phyloP scores from a whole-genome alignment of 169 alveolate genomes.

The Babesia gibsoni region DNA sequence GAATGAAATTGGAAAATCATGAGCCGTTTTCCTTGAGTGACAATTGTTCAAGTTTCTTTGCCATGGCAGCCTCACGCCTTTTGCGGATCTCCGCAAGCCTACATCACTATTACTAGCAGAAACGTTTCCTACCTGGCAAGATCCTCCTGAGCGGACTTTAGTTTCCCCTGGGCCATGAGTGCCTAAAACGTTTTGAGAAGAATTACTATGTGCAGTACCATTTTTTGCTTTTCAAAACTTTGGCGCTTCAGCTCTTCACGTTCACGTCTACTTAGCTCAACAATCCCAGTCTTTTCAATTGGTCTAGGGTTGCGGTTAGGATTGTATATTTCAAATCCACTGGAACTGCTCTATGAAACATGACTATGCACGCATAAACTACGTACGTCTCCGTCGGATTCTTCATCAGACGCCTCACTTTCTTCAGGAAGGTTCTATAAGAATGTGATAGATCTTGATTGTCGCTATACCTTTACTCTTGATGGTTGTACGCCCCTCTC shows the following conservation, averaged over 20 bases:
- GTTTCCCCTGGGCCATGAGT: conserved; percentile 64
- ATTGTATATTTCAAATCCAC: conserved; percentile 36
- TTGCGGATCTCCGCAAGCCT: conserved; percentile 63
- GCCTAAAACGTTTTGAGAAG: conserved; percentile 2
- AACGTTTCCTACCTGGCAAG: conserved; percentile 40
- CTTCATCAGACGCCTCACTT: conserved; percentile 8
- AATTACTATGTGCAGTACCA: conserved; percentile 6
- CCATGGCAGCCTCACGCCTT: conserved; percentile 60
- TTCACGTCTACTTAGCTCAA: conserved; percentile 60
- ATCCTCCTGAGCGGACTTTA: conserved; percentile 58
- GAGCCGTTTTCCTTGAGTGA: conserved; percentile 18
- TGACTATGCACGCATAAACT: not conserved
- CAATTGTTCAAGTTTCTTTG: conserved; percentile 51
- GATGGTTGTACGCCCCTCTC: not conserved
- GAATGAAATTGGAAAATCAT: not conserved
- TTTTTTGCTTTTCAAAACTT: conserved; percentile 52
- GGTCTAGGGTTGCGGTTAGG: conserved; percentile 44
- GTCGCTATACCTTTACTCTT: not conserved
- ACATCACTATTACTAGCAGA: not conserved
- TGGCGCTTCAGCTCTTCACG: conserved; percentile 64
- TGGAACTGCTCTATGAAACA: conserved; percentile 30
- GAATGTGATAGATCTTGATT: not conserved
- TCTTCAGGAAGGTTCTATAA: not conserved
- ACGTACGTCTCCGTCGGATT: conserved; percentile 26
- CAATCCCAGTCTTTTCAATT: conserved; percentile 60